A percentile compares a stretch with the other conserved stretches of the same genome.
Conservation (phyloP, 163 green algal genomes). For the Scenedesmus sp. region DNA sequence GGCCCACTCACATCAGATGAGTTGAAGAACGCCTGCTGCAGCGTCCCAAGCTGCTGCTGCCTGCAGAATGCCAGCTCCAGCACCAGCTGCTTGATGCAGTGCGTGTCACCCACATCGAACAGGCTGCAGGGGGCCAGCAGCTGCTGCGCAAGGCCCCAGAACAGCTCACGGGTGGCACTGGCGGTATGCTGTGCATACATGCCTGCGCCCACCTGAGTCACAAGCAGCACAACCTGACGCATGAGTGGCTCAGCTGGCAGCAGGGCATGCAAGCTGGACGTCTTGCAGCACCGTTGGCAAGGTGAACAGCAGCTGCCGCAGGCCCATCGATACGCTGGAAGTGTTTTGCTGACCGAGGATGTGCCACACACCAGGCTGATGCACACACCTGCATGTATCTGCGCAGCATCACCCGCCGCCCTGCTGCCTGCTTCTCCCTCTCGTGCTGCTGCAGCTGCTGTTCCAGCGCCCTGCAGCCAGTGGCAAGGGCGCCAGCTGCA, state of each 20-base stretch:
- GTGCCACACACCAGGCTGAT: too few relatives aligned
- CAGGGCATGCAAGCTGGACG: too few relatives aligned
- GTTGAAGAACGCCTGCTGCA: slow-evolving; percentile 38
- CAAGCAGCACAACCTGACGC: not conserved
- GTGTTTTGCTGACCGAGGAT: too few relatives aligned
- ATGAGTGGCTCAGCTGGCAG: too few relatives aligned
- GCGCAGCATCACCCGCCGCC: not conserved
- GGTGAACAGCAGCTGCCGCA: not conserved
- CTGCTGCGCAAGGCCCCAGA: slow-evolving; percentile 42
- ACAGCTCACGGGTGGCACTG: slow-evolving; percentile 24
- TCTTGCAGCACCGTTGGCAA: too few relatives aligned
- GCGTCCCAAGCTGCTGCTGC: slow-evolving; percentile 34
- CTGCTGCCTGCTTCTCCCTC: not conserved
- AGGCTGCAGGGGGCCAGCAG: slow-evolving; percentile 56
- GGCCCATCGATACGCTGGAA: not conserved
- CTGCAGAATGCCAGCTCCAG: slow-evolving; percentile 53
- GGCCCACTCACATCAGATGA: not conserved
- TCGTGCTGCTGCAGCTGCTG: slow-evolving; percentile 14
- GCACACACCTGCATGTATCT: not conserved
- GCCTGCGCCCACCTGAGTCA: slow-evolving; percentile 14
- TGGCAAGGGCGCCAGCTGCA: not conserved
- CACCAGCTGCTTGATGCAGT: slow-evolving; percentile 51
- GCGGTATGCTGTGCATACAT: not conserved
- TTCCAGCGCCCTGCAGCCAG: not conserved
- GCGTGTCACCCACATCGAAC: slow-evolving; percentile 57